Base-by-base conservation (phyloP, 2,329 filamentous ascomycete genomes). In the Zelopaecilomyces penicillatus region DNA sequence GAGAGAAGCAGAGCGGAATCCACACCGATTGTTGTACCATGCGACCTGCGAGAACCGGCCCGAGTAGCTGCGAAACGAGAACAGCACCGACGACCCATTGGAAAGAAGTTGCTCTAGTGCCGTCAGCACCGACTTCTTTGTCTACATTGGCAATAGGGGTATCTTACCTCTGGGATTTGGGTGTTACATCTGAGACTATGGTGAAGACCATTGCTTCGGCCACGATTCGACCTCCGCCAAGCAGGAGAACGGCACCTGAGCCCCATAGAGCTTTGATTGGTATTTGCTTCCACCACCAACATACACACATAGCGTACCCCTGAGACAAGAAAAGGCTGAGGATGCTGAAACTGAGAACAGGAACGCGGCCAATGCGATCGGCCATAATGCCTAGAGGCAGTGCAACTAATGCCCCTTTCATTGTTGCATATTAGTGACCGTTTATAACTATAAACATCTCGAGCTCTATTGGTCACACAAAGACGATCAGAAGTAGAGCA, bases 121-220 rank as follows among this genome's bases (percentile, higher is more conserved):
- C 8, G 6, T 19, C n/a, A 39, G 37, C 37, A 12, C 26, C 9
- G 19, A 19, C 19, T 19, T 19, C 19, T 19, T 39, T 6, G 19
- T 27, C 9, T 12, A 11, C 9, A 27, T 9, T 6, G 28, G 3
- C 19, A 28, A 29, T 3, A 27, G 27, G n/a, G 6, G 5, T 9
- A 4, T 11, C 42, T 47, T 46, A 49, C 57, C 53, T 44, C 27
- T 50, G 52, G 8, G 42, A 35, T 26, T 46, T 37, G 11, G 51
- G 41, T 10, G 46, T 48, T 5, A 43, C 42, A 28, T 58, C 54
- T n/a, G 50, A 53, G 32, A 57, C 48, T 27, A 57, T 52, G 31
- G 57, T 48, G 40, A 60, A 60, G 9, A 59, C 47, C 51, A 59
- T 58, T 30, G 56, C 54, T 31, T 60, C 57, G 10, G 50, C 52